Evolutionary conservation across 2,329 filamentous ascomycete genomes (phyloP).

Genomic region (Didymella pinodella): DNA sequence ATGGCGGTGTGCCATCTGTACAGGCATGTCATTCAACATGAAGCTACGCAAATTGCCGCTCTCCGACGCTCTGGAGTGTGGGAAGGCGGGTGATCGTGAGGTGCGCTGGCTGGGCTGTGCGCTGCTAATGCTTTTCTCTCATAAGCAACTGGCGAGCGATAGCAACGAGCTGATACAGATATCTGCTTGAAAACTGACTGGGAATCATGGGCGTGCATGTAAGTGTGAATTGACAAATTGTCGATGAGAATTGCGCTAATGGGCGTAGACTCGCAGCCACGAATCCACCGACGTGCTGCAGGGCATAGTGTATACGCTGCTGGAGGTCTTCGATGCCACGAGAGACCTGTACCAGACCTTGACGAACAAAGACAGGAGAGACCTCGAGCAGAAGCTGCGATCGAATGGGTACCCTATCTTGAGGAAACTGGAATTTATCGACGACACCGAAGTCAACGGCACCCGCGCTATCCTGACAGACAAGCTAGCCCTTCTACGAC

Average conservation of each 20-base stretch:
- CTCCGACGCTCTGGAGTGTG: constrained; percentile 15
- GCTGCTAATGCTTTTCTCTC: constrained; percentile 24
- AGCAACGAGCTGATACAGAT: constrained; percentile 22
- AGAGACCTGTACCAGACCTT: constrained; percentile 45
- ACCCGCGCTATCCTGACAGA: constrained; percentile 44
- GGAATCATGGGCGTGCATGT: constrained; percentile 39
- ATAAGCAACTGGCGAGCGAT: constrained; percentile 29
- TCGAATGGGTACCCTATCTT: constrained; percentile 42
- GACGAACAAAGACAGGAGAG: constrained; percentile 43
- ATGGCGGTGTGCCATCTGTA: constrained; percentile 49
- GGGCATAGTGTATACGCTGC: constrained; percentile 41
- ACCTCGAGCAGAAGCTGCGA: constrained; percentile 39
- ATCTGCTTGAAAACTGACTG: constrained; percentile 18
- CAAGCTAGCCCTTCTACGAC: constrained; percentile 42
- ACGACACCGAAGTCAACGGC: constrained; percentile 35
- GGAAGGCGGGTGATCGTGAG: constrained; percentile 31
- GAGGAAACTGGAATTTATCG: constrained; percentile 38
- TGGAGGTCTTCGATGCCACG: constrained; percentile 48
- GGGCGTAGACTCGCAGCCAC: constrained; percentile 30
- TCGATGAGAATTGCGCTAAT: constrained; percentile 16
- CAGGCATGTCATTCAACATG: constrained; percentile 46
- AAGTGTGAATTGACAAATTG: constrained; percentile 20
- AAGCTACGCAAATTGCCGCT: constrained; percentile 22
- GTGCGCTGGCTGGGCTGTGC: constrained; percentile 26
- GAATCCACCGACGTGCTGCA: constrained; percentile 44